phyloP scores from a whole-genome alignment of 352 stramenopile species.

The Pelagophyceae sp. region DNA sequence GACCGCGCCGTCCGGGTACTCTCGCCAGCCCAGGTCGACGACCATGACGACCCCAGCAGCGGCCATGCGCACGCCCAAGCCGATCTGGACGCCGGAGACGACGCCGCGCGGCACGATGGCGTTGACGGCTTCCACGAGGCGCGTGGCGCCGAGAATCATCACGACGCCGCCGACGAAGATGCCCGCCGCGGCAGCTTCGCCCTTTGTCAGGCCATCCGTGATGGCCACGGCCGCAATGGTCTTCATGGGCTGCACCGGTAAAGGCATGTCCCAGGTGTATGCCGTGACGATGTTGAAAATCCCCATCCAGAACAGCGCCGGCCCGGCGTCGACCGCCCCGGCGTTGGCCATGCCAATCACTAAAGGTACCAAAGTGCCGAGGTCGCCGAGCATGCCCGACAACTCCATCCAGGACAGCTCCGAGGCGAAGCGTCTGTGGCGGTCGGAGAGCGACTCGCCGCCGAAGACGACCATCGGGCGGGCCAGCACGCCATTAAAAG shows the following conservation, averaged over 20 bases:
- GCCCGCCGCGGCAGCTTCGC: slow-evolving; percentile 66
- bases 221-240: slow-evolving; percentile 78
- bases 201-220: slow-evolving; percentile 55
- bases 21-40: slow-evolving; percentile 34
- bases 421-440: too few species aligned
- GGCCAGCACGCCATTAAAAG: too few species aligned
- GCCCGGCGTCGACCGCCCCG: slow-evolving; percentile 68
- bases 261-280: slow-evolving; percentile 74
- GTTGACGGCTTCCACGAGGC: slow-evolving; percentile 75
- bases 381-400: slow-evolving; percentile 78
- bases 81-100: slow-evolving; percentile 78
- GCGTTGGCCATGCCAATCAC: slow-evolving; percentile 72
- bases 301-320: slow-evolving; percentile 79
- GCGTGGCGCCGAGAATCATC: slow-evolving; percentile 63
- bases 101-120: slow-evolving; percentile 71
- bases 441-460: too few species aligned
- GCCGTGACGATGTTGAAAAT: slow-evolving; percentile 71
- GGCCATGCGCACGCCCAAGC: slow-evolving; percentile 71
- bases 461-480: too few species aligned
- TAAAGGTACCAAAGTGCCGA: slow-evolving; percentile 83
- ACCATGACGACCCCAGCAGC: slow-evolving; percentile 65
- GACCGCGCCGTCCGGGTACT: slow-evolving; percentile 42
- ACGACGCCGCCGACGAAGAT: slow-evolving; percentile 65
- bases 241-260: slow-evolving; percentile 91
- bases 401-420: too few species aligned